Evolutionary conservation across 495 filamentous ascomycete species (phyloP).

Genomic region (Platismatia glauca): DNA sequence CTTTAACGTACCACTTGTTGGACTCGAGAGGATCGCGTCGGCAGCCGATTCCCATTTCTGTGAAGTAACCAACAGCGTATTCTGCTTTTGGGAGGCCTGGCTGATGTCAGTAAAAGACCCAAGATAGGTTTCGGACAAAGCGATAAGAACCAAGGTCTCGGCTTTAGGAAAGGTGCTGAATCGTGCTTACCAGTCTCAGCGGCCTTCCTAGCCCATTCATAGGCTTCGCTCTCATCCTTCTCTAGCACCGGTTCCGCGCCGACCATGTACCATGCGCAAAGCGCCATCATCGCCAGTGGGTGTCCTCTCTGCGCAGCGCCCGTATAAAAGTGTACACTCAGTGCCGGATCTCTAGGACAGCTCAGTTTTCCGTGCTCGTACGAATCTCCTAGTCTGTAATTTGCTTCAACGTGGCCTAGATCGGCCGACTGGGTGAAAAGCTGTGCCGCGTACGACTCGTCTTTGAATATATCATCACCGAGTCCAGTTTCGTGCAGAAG

Average conservation of each 20-base stretch:
- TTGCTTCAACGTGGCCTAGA: constrained; percentile 76
- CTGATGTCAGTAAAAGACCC: neutral
- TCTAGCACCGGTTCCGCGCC: constrained; percentile 88
- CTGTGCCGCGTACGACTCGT: constrained; percentile 84
- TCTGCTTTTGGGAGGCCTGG: constrained; percentile 84
- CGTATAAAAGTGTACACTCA: constrained; percentile 97
- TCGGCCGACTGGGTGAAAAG: constrained; percentile 92
- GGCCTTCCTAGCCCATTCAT: constrained; percentile 86
- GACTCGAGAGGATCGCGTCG: constrained; percentile 87
- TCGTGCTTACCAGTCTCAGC: constrained; percentile 65
- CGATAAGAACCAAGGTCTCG: neutral
- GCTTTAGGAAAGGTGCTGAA: neutral
- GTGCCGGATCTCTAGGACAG: constrained; percentile 81
- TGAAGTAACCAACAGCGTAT: constrained; percentile 95
- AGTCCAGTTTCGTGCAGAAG: constrained; percentile 80
- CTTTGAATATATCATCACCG: constrained; percentile 85
- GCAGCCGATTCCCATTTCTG: constrained; percentile 95
- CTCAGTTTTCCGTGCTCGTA: constrained; percentile 87
- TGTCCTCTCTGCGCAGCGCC: constrained; percentile 77
- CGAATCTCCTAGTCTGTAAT: constrained; percentile 82
- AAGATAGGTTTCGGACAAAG: neutral
- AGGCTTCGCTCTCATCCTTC: constrained; percentile 92
- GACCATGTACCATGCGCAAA: constrained; percentile 98
- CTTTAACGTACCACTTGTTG: constrained; percentile 97
- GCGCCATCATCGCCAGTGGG: constrained; percentile 91